A percentile compares a stretch with the other conserved stretches of the same genome.
phyloP scores from a whole-genome alignment of 257 asterid genomes.

The Lithospermum erythrorhizon region DNA sequence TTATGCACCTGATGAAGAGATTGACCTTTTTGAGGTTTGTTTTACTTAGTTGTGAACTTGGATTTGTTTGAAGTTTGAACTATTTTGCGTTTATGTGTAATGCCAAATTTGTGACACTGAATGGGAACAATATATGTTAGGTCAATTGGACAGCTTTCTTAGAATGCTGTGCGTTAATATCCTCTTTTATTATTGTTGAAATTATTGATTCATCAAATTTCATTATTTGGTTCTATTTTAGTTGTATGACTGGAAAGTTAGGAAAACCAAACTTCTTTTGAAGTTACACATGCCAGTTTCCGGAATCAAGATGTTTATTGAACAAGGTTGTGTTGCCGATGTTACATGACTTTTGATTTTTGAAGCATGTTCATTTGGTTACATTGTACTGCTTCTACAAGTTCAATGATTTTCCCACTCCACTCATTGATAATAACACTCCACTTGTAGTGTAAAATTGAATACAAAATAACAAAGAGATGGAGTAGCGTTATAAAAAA shows the following conservation, averaged over 20 bases:
- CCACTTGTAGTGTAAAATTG: too few relatives aligned
- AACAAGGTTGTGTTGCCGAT: too few relatives aligned
- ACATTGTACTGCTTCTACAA: too few relatives aligned
- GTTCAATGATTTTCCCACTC: too few relatives aligned
- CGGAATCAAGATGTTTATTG: too few relatives aligned
- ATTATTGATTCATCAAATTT: background rate
- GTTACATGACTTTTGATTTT: background rate
- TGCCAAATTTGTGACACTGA: background rate
- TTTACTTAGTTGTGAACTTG: background rate
- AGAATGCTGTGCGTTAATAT: background rate
- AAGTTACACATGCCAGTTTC: background rate
- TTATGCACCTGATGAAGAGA: constrained; percentile 58
- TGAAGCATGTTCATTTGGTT: background rate
- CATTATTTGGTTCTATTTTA: background rate
- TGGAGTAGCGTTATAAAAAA: too few relatives aligned
- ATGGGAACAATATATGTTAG: background rate
- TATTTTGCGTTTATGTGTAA: background rate
- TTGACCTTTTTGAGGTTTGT: constrained; percentile 70
- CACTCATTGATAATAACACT: too few relatives aligned
- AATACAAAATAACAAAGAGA: too few relatives aligned
- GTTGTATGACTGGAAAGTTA: background rate
- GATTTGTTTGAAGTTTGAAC: too few relatives aligned
- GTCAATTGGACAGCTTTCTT: background rate
- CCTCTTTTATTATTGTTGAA: constrained; percentile 6
- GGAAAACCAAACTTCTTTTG: background rate